phyloP scores from a whole-genome alignment of 768 basidiomycete species.

The Russula olivacea region DNA sequence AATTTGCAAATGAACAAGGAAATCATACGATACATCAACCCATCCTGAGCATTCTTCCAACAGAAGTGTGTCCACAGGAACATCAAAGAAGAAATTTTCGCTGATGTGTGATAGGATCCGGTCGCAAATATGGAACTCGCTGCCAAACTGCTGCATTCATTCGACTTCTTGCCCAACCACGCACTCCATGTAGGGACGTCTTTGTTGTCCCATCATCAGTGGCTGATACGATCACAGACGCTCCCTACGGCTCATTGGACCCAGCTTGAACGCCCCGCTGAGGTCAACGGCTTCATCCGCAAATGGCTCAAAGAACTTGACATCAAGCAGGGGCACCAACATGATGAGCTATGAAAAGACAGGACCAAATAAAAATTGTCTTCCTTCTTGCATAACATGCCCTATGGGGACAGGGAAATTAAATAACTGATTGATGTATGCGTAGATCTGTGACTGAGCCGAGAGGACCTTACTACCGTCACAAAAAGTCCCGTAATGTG shows the following conservation, averaged over 20 bases:
- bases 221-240: slow-evolving; percentile 32
- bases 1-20: slow-evolving; percentile 36
- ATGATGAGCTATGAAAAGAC: slow-evolving; percentile 15
- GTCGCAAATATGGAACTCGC: slow-evolving; percentile 40
- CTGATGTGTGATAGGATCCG: slow-evolving; percentile 33
- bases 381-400: not conserved
- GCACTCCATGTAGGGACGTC: slow-evolving; percentile 32
- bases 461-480: slow-evolving; percentile 1
- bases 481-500: not conserved
- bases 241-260: slow-evolving; percentile 60
- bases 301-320: slow-evolving; percentile 42
- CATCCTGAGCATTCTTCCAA: slow-evolving; percentile 38
- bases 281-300: slow-evolving; percentile 47
- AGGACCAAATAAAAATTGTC: not conserved
- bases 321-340: slow-evolving; percentile 2
- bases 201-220: not conserved
- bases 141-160: slow-evolving; percentile 30
- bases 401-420: not conserved
- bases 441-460: not conserved
- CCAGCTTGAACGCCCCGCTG: slow-evolving; percentile 52
- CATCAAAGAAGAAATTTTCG: not conserved
- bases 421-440: not conserved
- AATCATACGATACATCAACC: slow-evolving; percentile 42
- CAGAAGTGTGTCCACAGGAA: slow-evolving; percentile 29
- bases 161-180: slow-evolving; percentile 33